Conservation (phyloP, 2,329 filamentous ascomycete genomes). For the Cytospora leucostoma region DNA sequence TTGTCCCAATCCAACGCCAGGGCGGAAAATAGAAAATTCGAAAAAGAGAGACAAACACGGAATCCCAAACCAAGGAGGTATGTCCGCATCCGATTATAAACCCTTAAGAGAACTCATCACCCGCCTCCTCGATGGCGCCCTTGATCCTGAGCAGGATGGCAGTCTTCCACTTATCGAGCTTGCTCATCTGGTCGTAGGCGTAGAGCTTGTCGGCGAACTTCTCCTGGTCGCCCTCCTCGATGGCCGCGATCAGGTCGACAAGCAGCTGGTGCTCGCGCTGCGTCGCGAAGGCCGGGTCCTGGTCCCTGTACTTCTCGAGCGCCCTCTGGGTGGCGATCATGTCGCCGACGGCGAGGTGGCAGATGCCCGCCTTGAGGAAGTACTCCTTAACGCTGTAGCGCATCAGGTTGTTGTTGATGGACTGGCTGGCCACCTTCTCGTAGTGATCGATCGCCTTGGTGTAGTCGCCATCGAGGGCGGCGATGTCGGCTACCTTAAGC, state of each 20-base stretch:
- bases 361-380: conserved; percentile 90
- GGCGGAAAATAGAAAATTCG: not conserved
- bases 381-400: conserved; percentile 95
- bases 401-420: conserved; percentile 88
- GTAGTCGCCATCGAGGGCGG: conserved; percentile 81
- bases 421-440: conserved; percentile 77
- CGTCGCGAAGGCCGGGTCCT: conserved; percentile 73
- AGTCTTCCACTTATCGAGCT: conserved; percentile 97
- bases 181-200: conserved; percentile 88
- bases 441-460: conserved; percentile 79
- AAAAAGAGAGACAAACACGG: not conserved
- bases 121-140: conserved; percentile 68
- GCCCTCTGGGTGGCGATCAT: conserved; percentile 77
- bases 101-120: conserved; percentile 40
- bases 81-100: not conserved
- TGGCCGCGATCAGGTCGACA: conserved; percentile 70
- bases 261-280: conserved; percentile 83
- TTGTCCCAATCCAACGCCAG: conserved; percentile 5
- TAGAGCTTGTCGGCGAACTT: conserved; percentile 83
- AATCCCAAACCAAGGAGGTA: not conserved
- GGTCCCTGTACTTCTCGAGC: conserved; percentile 77
- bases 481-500: conserved; percentile 87
- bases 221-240: conserved; percentile 79
- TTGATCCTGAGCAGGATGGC: conserved; percentile 81
- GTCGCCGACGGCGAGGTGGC: conserved; percentile 75